Percentiles rank a stretch among this genome's conserved stretches.
These are phyloP conservation scores for Saccharomycopsis oosterbeekiorum DNA, from an alignment of 805 yeast species.

Conservation along the genomic window DNA sequence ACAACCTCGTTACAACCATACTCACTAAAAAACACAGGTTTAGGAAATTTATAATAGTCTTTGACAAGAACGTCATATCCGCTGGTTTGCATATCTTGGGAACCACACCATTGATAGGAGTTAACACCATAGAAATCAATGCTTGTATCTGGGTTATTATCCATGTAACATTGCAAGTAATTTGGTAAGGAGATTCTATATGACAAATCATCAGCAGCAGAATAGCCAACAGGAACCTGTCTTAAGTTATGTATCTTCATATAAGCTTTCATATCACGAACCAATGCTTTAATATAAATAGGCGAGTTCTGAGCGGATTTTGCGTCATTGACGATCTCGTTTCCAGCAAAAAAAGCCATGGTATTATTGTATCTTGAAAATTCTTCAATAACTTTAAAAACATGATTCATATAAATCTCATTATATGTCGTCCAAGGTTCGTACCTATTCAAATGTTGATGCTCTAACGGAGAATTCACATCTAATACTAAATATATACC, in stretches of 20 bases:
- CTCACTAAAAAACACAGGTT: conserved; percentile 84
- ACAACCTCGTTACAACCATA: conserved; percentile 79
- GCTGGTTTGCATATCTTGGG: conserved; percentile 69
- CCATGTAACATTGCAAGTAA: conserved; percentile 68
- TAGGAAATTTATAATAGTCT: conserved; percentile 57
- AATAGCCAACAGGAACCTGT: conserved; percentile 80
- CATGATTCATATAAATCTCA: conserved; percentile 57
- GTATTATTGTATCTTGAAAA: conserved; percentile 83
- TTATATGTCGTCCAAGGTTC: conserved; percentile 92
- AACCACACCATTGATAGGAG: conserved; percentile 75
- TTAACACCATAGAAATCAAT: conserved; percentile 80
- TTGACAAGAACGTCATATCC: conserved; percentile 64
- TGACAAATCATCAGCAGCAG: conserved; percentile 87
- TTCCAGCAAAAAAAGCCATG: conserved; percentile 84
- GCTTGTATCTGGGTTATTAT: conserved; percentile 35
- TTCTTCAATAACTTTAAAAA: conserved; percentile 69
- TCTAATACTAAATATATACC: conserved; percentile 89
- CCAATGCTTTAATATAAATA: conserved; percentile 62
- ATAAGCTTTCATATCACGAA: conserved; percentile 73
- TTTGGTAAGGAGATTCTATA: conserved; percentile 69
- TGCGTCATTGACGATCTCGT: conserved; percentile 78
- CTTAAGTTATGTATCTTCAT: conserved; percentile 51
- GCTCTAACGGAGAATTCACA: conserved; percentile 76
- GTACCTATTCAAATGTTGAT: conserved; percentile 76
- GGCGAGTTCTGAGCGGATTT: conserved; percentile 60